Evolutionary conservation across 495 filamentous ascomycete genomes (phyloP).

Genomic region (Annulohypoxylon stygium): DNA sequence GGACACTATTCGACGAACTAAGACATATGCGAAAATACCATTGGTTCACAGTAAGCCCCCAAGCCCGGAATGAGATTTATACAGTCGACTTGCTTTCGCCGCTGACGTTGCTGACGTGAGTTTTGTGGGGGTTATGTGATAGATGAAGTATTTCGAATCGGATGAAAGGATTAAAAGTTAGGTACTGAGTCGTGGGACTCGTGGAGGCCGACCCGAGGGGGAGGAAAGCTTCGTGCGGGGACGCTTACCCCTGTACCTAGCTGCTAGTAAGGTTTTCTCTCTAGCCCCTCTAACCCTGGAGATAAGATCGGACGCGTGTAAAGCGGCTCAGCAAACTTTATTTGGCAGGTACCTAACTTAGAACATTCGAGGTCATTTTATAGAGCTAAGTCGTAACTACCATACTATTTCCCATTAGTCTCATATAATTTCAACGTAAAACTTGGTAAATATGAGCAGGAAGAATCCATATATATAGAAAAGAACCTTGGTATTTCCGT

Average conservation of each 20-base stretch:
- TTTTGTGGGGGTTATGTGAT: conserved; percentile 29
- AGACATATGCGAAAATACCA: conserved; percentile 19
- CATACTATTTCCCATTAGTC: not conserved
- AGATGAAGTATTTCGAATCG: conserved; percentile 28
- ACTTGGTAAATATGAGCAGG: not conserved
- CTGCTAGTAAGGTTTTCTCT: not conserved
- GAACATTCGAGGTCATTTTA: not conserved
- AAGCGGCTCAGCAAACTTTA: conserved; percentile 19
- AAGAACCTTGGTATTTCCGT: not conserved
- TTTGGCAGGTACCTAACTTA: conserved; percentile 10
- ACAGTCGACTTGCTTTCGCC: conserved; percentile 22
- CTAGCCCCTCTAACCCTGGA: not conserved
- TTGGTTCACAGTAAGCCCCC: conserved; percentile 29
- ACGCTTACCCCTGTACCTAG: not conserved
- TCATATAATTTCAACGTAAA: not conserved
- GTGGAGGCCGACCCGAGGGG: conserved; percentile 10
- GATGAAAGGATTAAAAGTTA: conserved; percentile 37
- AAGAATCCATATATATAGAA: not conserved
- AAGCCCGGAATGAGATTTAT: conserved; percentile 1
- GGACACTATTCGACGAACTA: not conserved
- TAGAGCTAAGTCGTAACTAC: not conserved
- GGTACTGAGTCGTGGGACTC: not conserved
- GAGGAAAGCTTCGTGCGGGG: conserved; percentile 19
- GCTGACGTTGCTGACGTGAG: conserved; percentile 35
- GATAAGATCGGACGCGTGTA: conserved; percentile 17